Percentiles rank a stretch among this genome's conserved stretches.
phyloP scores from a whole-genome alignment of 2,329 filamentous ascomycete genomes.

The Beauveria medogensis region DNA sequence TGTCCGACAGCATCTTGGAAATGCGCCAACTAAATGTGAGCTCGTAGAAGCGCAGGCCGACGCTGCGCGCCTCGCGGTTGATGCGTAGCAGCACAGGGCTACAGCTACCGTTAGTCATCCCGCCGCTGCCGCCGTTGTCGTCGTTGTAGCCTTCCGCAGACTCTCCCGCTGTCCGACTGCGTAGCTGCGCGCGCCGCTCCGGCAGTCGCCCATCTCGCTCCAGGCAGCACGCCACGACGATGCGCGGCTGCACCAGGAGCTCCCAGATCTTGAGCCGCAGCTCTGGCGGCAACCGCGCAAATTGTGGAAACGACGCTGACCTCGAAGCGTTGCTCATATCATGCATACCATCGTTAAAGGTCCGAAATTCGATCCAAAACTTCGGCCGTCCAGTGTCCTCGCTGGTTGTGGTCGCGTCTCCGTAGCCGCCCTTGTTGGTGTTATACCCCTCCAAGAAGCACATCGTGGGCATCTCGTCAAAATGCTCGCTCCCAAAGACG shows the following conservation, averaged over 20 bases:
- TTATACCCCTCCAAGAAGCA: not conserved
- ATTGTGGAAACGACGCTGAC: conserved; percentile 25
- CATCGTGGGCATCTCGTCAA: not conserved
- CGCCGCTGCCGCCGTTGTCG: conserved; percentile 12
- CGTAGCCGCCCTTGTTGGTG: not conserved
- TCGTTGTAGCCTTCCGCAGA: conserved; percentile 7
- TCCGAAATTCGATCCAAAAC: conserved; percentile 40
- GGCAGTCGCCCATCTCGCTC: conserved; percentile 22
- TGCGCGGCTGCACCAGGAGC: conserved; percentile 34
- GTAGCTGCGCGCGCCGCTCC: conserved; percentile 21
- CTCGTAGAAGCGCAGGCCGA: conserved; percentile 37
- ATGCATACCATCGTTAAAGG: conserved; percentile 32
- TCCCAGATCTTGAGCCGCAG: conserved; percentile 42
- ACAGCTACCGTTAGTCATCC: conserved; percentile 13
- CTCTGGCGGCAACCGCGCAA: conserved; percentile 35
- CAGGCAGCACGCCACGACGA: conserved; percentile 36
- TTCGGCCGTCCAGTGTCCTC: conserved; percentile 20
- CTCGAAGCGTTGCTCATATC: conserved; percentile 1
- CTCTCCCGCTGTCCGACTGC: conserved; percentile 15
- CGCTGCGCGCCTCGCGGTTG: conserved; percentile 33
- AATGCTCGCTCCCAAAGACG: not conserved
- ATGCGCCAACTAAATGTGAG: conserved; percentile 39
- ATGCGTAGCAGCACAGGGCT: conserved; percentile 36
- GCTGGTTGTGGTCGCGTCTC: not conserved
- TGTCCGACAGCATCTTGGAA: conserved; percentile 30